Conservation (phyloP, 176 grass and related monocot genomes). For the Musa schizocarpa region DNA sequence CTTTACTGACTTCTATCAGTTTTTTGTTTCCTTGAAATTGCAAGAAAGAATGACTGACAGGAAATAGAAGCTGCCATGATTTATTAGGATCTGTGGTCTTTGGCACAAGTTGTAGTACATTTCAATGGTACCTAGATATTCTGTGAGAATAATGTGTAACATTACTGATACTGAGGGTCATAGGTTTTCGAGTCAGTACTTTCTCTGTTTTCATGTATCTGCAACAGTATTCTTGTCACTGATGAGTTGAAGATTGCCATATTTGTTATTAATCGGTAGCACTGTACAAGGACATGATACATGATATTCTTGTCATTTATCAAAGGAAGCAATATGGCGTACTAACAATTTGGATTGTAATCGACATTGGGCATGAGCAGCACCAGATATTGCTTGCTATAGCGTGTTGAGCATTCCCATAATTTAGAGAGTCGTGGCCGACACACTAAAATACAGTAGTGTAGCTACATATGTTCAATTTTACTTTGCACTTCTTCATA, state of each 20-base stretch:
- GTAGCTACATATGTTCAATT: too few species aligned
- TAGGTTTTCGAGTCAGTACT: too few species aligned
- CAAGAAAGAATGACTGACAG: background rate
- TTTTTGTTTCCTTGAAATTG: background rate
- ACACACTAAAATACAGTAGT: too few species aligned
- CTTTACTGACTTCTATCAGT: conserved; percentile 1
- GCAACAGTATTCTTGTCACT: background rate
- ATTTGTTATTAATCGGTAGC: background rate
- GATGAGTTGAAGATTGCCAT: background rate
- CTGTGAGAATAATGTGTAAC: too few species aligned
- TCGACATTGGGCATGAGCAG: background rate
- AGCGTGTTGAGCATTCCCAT: background rate
- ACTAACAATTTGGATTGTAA: too few species aligned
- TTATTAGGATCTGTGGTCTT: background rate
- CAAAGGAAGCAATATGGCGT: background rate
- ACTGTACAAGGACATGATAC: background rate
- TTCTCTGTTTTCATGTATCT: too few species aligned
- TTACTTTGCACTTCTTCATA: too few species aligned
- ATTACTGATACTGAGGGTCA: too few species aligned
- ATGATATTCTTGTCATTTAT: background rate
- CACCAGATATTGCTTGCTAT: background rate
- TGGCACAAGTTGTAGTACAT: too few species aligned
- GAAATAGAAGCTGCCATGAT: background rate
- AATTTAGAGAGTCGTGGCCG: too few species aligned
- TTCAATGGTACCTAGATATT: too few species aligned